A percentile compares a stretch with the other conserved stretches of the same genome.
phyloP scores from a whole-genome alignment of 768 basidiomycete species.

The Naganishia onofrii region DNA sequence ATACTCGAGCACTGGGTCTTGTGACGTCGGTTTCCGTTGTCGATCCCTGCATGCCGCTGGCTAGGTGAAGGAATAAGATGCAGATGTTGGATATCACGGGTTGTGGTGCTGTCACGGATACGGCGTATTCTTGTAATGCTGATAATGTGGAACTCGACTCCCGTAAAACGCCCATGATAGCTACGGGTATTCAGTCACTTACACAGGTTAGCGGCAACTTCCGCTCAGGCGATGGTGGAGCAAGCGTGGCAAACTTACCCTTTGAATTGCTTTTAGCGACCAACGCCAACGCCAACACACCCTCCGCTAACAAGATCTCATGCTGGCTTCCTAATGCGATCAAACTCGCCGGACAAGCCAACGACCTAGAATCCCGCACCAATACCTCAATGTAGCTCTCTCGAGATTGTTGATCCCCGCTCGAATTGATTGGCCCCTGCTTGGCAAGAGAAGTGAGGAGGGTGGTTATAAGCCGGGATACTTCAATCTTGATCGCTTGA shows the following conservation, averaged over 20 bases:
- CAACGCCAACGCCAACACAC: constrained; percentile 11
- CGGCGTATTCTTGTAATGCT: neutral
- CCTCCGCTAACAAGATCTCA: constrained; percentile 8
- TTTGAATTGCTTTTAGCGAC: neutral
- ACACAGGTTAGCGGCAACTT: neutral
- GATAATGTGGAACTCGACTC: neutral
- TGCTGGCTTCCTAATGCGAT: constrained; percentile 1
- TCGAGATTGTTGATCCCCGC: neutral
- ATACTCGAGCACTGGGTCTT: neutral
- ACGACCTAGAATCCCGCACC: neutral
- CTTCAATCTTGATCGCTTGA: neutral
- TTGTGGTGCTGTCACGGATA: neutral
- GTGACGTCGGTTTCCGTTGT: neutral
- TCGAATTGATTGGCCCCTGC: neutral
- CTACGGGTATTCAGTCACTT: neutral
- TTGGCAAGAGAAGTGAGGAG: constrained; percentile 7
- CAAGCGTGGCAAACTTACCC: neutral
- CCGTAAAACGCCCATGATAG: neutral
- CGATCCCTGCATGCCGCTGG: neutral
- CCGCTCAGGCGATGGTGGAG: neutral
- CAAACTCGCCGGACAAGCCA: neutral
- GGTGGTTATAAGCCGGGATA: constrained; percentile 1
- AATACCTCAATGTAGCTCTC: neutral
- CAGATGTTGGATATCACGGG: constrained; percentile 11
- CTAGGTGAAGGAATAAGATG: neutral